These are phyloP conservation scores for Stylonectria norvegica DNA, from an alignment of 2,329 filamentous ascomycete species.

Conservation along the genomic window DNA sequence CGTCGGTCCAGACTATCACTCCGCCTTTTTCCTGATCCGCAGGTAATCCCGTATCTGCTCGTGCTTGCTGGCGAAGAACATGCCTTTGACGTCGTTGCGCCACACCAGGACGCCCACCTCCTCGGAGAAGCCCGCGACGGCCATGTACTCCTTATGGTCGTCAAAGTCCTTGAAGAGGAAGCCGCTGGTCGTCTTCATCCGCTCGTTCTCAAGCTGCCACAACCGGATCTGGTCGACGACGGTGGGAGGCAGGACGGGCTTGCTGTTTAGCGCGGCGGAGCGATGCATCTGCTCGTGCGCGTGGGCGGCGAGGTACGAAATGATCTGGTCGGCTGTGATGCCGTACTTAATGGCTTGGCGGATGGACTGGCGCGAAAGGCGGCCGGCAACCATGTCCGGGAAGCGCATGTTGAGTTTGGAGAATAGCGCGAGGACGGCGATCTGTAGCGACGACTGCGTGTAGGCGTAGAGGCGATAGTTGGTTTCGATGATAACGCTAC, in stretches of 20 bases:
- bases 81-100: constrained; percentile 73
- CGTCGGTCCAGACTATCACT: no score
- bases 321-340: constrained; percentile 94
- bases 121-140: constrained; percentile 73
- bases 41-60: constrained; percentile 85
- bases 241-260: constrained; percentile 82
- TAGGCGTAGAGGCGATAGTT: constrained; percentile 98
- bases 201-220: constrained; percentile 96
- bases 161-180: constrained; percentile 90
- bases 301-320: constrained; percentile 86
- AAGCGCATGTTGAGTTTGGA: constrained; percentile 84
- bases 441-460: constrained; percentile 89
- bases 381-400: constrained; percentile 89
- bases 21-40: constrained; percentile 57
- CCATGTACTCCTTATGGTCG: constrained; percentile 65
- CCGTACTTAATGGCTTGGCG: constrained; percentile 82
- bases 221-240: constrained; percentile 96
- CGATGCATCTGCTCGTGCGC: constrained; percentile 92
- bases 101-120: constrained; percentile 88
- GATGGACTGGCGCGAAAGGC: constrained; percentile 84
- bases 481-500: constrained; percentile 94
- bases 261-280: constrained; percentile 52
- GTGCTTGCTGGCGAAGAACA: constrained; percentile 89
- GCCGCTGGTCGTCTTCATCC: constrained; percentile 79
- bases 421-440: constrained; percentile 89